phyloP scores from a whole-genome alignment of 179 eudicot genomes.

The Pouteria campechiana region DNA sequence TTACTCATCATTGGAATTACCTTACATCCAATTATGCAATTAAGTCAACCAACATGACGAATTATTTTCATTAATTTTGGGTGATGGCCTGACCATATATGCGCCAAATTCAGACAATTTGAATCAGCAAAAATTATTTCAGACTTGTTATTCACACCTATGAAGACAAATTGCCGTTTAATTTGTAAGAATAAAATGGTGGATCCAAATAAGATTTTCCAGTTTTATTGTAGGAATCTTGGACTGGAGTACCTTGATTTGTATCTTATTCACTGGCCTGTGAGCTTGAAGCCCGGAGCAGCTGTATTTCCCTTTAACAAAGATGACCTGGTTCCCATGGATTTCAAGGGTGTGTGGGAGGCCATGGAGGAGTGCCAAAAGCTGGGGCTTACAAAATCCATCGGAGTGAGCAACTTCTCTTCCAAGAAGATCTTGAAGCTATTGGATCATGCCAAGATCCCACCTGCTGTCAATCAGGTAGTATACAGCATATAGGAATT shows the following conservation, averaged over 20 bases:
- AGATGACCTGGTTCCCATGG: conserved; percentile 31
- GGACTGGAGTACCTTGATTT: conserved; percentile 48
- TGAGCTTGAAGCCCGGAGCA: conserved; percentile 30
- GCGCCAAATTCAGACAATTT: too few species aligned
- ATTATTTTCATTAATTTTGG: too few species aligned
- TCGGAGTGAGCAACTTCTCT: conserved; percentile 77
- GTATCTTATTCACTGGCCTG: conserved; percentile 48
- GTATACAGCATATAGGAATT: too few species aligned
- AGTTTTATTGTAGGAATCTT: conserved; percentile 42
- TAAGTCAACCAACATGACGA: too few species aligned
- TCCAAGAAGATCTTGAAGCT: conserved; percentile 37
- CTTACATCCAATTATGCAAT: too few species aligned
- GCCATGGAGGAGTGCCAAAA: conserved; percentile 65
- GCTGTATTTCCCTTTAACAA: conserved; percentile 21
- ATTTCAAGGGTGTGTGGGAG: conserved; percentile 53
- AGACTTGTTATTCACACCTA: too few species aligned
- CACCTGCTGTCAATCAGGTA: conserved; percentile 74
- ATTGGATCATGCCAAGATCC: conserved; percentile 44
- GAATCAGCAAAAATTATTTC: too few species aligned
- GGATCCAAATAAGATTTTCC: too few species aligned
- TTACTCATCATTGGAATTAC: too few species aligned
- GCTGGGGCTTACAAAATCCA: conserved; percentile 55
- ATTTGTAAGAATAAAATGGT: too few species aligned
- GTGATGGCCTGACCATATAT: too few species aligned
- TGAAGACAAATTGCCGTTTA: too few species aligned